A percentile compares a stretch with the other conserved stretches of the same genome.
phyloP scores from a whole-genome alignment of 768 basidiomycete species.

The Neoboletus magnificus region DNA sequence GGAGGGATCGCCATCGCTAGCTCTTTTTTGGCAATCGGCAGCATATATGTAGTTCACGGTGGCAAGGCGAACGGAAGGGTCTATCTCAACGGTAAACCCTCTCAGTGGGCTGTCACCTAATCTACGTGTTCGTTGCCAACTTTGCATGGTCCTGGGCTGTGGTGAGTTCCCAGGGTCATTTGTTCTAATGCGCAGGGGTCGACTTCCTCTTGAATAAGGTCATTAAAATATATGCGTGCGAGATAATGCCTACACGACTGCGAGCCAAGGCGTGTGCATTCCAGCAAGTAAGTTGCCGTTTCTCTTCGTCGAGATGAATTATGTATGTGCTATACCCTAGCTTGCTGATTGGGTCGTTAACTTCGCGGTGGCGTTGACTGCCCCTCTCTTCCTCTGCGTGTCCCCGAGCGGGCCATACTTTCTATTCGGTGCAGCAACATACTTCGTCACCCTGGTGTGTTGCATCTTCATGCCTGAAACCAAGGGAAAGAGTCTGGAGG shows the following conservation, averaged over 20 bases:
- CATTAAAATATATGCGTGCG: constrained; percentile 39
- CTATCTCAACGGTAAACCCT: constrained; percentile 19
- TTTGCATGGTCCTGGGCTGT: constrained; percentile 46
- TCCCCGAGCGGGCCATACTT: constrained; percentile 48
- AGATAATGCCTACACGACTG: constrained; percentile 47
- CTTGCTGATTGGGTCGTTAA: constrained; percentile 35
- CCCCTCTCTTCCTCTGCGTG: constrained; percentile 43
- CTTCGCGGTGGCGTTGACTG: constrained; percentile 43
- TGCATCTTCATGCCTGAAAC: constrained; percentile 43
- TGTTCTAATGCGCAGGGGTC: background rate
- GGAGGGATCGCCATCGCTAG: constrained; percentile 41
- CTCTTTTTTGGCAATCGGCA: constrained; percentile 42
- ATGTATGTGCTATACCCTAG: constrained; percentile 12
- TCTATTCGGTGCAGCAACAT: constrained; percentile 39
- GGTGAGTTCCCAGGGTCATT: constrained; percentile 15
- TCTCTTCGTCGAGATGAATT: background rate
- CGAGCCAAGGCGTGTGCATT: constrained; percentile 43
- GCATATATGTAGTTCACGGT: constrained; percentile 41
- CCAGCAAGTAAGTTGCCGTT: constrained; percentile 38
- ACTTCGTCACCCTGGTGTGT: constrained; percentile 38
- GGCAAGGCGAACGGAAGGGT: constrained; percentile 26
- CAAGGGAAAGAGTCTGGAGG: constrained; percentile 42
- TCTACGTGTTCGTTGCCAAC: constrained; percentile 44
- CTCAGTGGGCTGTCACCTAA: constrained; percentile 41
- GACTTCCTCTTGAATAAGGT: constrained; percentile 16